Evolutionary conservation across 208 protist species (phyloP).

Genomic region (Trypanosoma melophagium): DNA sequence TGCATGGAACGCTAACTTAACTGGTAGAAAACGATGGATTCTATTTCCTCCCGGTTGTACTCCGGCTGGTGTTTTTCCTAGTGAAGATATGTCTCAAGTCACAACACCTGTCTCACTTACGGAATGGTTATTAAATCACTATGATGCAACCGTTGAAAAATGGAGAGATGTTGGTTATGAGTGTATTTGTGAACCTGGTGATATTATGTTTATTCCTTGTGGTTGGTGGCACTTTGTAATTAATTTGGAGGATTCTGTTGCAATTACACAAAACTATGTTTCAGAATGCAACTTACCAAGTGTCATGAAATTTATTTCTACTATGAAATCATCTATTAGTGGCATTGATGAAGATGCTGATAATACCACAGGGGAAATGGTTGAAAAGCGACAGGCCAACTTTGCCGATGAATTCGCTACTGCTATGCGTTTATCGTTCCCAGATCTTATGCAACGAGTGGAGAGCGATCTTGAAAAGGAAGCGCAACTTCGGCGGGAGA

Average conservation of each 20-base stretch:
- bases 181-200: conserved; percentile 82
- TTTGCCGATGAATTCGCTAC: conserved; percentile 71
- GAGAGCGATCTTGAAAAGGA: conserved; percentile 56
- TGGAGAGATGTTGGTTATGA: conserved; percentile 70
- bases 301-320: conserved; percentile 82
- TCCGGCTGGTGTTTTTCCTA: conserved; percentile 77
- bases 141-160: conserved; percentile 72
- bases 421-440: conserved; percentile 55
- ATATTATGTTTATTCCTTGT: conserved; percentile 89
- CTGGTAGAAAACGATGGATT: conserved; percentile 86
- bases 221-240: conserved; percentile 92
- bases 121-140: conserved; percentile 88
- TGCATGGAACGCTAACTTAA: conserved; percentile 90
- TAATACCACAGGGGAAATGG: conserved; percentile 41
- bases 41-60: conserved; percentile 77
- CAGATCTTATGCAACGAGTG: conserved; percentile 54
- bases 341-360: conserved; percentile 87
- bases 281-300: conserved; percentile 68
- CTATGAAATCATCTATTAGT: conserved; percentile 82
- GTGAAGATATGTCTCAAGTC: conserved; percentile 81
- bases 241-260: conserved; percentile 85
- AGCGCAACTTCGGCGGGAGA: conserved; percentile 47
- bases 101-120: conserved; percentile 85
- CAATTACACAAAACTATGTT: conserved; percentile 92
- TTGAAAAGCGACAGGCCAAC: conserved; percentile 36